phyloP scores from a whole-genome alignment of 2,329 filamentous ascomycete genomes.

The Hymenoscyphus infarciens region DNA sequence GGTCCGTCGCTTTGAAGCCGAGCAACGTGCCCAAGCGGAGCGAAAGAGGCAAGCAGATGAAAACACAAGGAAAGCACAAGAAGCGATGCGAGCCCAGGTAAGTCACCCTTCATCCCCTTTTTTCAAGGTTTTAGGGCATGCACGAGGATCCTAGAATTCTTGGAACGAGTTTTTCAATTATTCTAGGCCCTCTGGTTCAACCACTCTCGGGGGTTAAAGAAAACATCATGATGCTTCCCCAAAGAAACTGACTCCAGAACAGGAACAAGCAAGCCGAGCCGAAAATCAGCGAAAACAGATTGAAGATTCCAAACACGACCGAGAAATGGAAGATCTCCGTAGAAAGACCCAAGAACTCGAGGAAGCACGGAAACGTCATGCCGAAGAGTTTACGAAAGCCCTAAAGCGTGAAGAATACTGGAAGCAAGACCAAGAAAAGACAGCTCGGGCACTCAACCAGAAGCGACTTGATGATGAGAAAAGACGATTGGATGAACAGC shows the following conservation, averaged over 20 bases:
- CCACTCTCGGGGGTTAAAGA: neutral
- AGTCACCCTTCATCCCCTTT: neutral
- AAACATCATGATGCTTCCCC: neutral
- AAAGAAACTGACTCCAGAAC: neutral
- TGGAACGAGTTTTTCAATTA: neutral
- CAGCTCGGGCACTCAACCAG: neutral
- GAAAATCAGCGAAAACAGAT: constrained; percentile 1
- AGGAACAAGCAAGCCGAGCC: neutral
- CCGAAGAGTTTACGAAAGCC: neutral
- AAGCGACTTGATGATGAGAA: neutral
- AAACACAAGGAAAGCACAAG: neutral
- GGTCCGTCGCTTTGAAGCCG: neutral
- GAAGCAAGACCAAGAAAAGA: constrained; percentile 4
- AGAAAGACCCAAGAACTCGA: neutral
- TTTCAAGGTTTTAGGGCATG: neutral
- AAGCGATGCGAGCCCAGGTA: neutral
- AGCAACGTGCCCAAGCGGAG: neutral
- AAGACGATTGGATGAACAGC: constrained; percentile 1
- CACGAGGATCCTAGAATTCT: neutral
- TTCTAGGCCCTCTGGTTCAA: neutral
- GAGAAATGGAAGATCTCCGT: neutral
- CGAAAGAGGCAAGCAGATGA: constrained; percentile 1
- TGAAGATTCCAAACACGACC: constrained; percentile 1
- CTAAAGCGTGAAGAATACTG: constrained; percentile 1
- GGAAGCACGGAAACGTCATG: neutral